A percentile compares a stretch with the other conserved stretches of the same genome.
Evolutionary conservation across 2,329 filamentous ascomycete genomes (phyloP).

Genomic region (Penicillium sp.): DNA sequence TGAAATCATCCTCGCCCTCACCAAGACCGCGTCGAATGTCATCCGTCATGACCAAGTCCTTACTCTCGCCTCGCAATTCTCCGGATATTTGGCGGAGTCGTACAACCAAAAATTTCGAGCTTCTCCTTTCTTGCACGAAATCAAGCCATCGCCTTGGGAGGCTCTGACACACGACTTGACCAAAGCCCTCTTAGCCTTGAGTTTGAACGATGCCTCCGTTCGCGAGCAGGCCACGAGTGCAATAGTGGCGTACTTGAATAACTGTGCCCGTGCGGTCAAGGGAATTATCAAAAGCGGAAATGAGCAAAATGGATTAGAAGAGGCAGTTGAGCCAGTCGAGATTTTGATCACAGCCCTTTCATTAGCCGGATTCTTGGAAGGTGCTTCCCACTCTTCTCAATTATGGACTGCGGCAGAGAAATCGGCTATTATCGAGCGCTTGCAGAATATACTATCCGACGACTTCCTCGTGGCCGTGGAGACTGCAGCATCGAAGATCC

Average conservation of each 20-base stretch:
- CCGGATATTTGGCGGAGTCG: constrained; percentile 80
- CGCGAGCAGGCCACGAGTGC: constrained; percentile 63
- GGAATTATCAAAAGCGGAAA: constrained; percentile 52
- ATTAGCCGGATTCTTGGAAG: constrained; percentile 84
- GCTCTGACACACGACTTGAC: constrained; percentile 74
- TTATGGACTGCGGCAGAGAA: constrained; percentile 79
- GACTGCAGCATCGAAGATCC: constrained; percentile 82
- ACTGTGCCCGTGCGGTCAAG: constrained; percentile 62
- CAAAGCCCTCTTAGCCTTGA: constrained; percentile 75
- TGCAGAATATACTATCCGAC: constrained; percentile 74
- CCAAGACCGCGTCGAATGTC: constrained; percentile 78
- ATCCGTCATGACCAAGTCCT: constrained; percentile 68
- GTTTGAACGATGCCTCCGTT: constrained; percentile 66
- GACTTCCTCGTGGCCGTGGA: constrained; percentile 81
- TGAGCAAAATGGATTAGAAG: constrained; percentile 52
- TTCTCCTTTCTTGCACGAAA: constrained; percentile 76
- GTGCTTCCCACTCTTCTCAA: constrained; percentile 69
- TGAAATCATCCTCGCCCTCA: constrained; percentile 85
- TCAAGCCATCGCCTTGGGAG: constrained; percentile 88
- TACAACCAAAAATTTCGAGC: constrained; percentile 72
- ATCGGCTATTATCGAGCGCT: constrained; percentile 65
- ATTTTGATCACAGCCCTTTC: constrained; percentile 77
- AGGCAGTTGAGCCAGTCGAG: constrained; percentile 53
- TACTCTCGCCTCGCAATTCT: constrained; percentile 72
- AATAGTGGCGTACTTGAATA: constrained; percentile 68